Evolutionary conservation across 345 rosid genomes (phyloP).

Genomic region (Psidium guajava): DNA sequence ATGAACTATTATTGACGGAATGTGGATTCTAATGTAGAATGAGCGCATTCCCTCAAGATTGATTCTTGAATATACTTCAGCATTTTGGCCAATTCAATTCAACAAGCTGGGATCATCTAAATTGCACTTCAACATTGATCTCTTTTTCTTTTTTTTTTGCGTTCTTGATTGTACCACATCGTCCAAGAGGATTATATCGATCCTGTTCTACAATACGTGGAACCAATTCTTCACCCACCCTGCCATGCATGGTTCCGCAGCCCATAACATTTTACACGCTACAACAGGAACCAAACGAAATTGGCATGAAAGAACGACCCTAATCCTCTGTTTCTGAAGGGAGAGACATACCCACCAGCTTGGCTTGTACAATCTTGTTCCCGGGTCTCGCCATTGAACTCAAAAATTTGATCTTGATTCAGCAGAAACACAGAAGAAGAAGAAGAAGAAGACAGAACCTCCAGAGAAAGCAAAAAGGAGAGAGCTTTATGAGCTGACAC

Average conservation of each 20-base stretch:
- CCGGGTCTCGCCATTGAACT: constrained; percentile 21
- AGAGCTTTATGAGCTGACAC: background rate
- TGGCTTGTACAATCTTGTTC: constrained; percentile 63
- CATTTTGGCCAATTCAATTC: background rate
- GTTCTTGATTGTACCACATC: background rate
- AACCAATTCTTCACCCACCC: background rate
- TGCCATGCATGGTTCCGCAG: background rate
- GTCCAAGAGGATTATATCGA: background rate
- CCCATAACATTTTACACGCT: background rate
- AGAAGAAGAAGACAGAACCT: background rate
- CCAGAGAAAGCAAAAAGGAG: background rate
- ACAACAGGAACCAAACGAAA: background rate
- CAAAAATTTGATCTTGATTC: background rate
- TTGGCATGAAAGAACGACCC: background rate
- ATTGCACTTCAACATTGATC: background rate
- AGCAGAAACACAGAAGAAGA: background rate
- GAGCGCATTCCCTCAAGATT: background rate
- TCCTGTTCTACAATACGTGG: background rate
- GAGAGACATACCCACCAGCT: constrained; percentile 48
- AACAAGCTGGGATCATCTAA: background rate
- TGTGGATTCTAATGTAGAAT: background rate
- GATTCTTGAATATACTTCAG: background rate
- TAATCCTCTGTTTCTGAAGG: background rate
- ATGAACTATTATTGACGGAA: background rate
- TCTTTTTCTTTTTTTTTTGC: background rate